Base-by-base conservation (phyloP, 2,329 filamentous ascomycete genomes). In the Ceratocystis smalleyi region DNA sequence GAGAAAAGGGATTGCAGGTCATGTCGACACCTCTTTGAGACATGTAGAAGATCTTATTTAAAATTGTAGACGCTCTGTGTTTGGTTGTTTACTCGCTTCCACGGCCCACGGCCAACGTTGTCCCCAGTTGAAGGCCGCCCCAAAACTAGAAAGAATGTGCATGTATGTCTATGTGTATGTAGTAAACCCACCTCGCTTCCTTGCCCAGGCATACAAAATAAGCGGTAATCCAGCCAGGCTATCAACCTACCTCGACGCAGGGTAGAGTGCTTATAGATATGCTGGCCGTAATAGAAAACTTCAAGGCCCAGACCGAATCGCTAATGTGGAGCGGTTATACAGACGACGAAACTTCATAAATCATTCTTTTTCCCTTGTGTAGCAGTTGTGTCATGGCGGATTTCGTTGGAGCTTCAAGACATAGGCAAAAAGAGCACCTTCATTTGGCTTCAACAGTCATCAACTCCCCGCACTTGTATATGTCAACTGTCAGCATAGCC, bases 401-500 rank as follows among this genome's bases (percentile, higher is more conserved):
- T 57, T 57, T n/a, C 10, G 32, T 19, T 7, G 30, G 30, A 7
- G 32, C 30, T 57, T 57, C 8, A 55, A 57, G 47, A 24, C 22
- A 40, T 40, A 51, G 47, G 47, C 47, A 51, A 22, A 47, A n/a
- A 19, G 45, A n/a, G 10, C 10, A n/a, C 54, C 17, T 35, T 57
- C 54, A n/a, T 57, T 8, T 57, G 54, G 54, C 54, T 35, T 57
- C 27, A 5, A 30, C 30, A n/a, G 15, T 35, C 54, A 57, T 35
- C 15, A 32, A 7, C 54, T n/a, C 54, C n/a, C 22, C n/a, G 54
- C 32, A 17, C 30, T n/a, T 57, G 8, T 57, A 17, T 19, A 30
- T 57, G 54, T n/a, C 54, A 57, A 57, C 15, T 57, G 54, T 57
- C 54, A 57, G 54, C 54, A n/a, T 35, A 35, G 27, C 54, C 54